A percentile compares a stretch with the other conserved stretches of the same genome.
Evolutionary conservation across 106 monocot genomes (phyloP).

Genomic region (Agapanthus africanus): DNA sequence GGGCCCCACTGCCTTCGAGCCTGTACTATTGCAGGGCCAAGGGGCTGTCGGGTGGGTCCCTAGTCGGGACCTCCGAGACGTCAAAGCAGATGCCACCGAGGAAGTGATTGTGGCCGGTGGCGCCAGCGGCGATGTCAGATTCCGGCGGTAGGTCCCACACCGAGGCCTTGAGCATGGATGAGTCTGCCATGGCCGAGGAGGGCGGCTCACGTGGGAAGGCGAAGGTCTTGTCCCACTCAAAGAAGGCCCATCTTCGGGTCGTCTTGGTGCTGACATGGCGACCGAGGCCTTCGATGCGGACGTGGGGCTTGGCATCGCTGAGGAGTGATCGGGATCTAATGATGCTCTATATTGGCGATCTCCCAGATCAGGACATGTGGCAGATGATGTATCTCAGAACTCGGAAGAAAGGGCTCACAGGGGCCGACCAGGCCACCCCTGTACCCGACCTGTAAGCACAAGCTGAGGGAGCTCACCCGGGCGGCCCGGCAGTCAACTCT

Average conservation of each 20-base stretch:
- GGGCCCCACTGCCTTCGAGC: slow-evolving; percentile 49
- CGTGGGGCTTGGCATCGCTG: slow-evolving; percentile 36
- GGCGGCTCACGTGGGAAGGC: slow-evolving; percentile 65
- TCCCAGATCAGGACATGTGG: too few species aligned
- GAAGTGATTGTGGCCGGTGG: slow-evolving; percentile 27
- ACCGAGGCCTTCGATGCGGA: slow-evolving; percentile 49
- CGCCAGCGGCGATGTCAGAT: slow-evolving; percentile 19
- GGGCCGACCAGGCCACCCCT: too few species aligned
- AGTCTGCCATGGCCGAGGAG: slow-evolving; percentile 9
- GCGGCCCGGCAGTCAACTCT: too few species aligned
- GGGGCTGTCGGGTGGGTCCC: slow-evolving; percentile 71
- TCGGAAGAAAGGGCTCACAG: too few species aligned
- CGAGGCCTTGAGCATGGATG: slow-evolving; percentile 50
- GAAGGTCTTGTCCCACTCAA: slow-evolving; percentile 84
- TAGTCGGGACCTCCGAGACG: slow-evolving; percentile 44
- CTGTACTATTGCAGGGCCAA: slow-evolving; percentile 90
- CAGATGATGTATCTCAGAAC: too few species aligned
- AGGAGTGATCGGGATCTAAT: slow-evolving; percentile 47
- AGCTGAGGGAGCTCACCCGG: too few species aligned
- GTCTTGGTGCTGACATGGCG: slow-evolving; percentile 33
- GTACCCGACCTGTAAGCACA: too few species aligned
- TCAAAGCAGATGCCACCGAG: slow-evolving; percentile 85
- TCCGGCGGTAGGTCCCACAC: slow-evolving; percentile 63
- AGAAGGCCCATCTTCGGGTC: slow-evolving; percentile 41
- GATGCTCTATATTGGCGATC: too few species aligned